These are phyloP conservation scores for Senna siamea DNA, from an alignment of 306 rosid species.

Conservation along the genomic window DNA sequence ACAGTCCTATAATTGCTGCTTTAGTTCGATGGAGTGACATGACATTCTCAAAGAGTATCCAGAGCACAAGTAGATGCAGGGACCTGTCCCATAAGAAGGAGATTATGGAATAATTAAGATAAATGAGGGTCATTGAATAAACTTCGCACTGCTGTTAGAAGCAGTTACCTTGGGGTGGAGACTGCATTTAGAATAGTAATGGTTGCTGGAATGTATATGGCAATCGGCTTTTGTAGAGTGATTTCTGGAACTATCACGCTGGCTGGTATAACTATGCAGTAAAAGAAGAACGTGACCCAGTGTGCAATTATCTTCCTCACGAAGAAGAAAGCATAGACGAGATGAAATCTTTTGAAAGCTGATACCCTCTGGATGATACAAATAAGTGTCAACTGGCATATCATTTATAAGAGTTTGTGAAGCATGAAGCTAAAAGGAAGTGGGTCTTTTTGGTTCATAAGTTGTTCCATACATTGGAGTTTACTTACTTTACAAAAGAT, in stretches of 20 bases:
- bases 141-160: conserved; percentile 31
- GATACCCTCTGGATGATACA: conserved; percentile 52
- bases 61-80: conserved; percentile 53
- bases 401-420: conserved; percentile 11
- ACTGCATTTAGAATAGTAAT: conserved; percentile 60
- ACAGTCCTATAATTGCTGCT: conserved; percentile 59
- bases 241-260: conserved; percentile 61
- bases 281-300: conserved; percentile 66
- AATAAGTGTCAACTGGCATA: conserved; percentile 37
- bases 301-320: conserved; percentile 62
- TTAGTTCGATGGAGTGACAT: conserved; percentile 65
- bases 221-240: conserved; percentile 49
- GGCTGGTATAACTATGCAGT: conserved; percentile 63
- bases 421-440: conserved; percentile 26
- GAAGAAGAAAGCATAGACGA: conserved; percentile 61
- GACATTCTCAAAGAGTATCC: conserved; percentile 72
- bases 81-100: conserved; percentile 46
- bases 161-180: conserved; percentile 62
- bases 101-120: conserved; percentile 27
- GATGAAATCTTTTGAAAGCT: conserved; percentile 55
- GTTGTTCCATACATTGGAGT: conserved; percentile 24
- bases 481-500: conserved; percentile 46
- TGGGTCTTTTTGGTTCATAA: conserved; percentile 13
- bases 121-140: conserved; percentile 12
- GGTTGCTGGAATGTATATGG: conserved; percentile 60